Base-by-base conservation (phyloP, 2,329 filamentous ascomycete species). In the Talaromyces sp. region DNA sequence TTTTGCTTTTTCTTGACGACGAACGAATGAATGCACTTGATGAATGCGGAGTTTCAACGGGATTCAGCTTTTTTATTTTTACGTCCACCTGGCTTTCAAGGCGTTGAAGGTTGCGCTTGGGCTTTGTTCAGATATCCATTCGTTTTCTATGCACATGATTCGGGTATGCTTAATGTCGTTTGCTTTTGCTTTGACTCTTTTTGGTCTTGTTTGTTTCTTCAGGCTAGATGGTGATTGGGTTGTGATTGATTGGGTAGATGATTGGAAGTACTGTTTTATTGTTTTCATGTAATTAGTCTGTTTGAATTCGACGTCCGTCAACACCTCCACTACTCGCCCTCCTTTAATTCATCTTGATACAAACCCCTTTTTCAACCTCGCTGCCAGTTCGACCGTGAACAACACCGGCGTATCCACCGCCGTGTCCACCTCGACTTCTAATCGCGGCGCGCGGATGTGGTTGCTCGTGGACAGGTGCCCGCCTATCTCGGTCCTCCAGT, bases 401-500 rank as follows among this genome's bases (percentile, higher is more conserved):
- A 93, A 70, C 3, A 93, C 86, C 59, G 86, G 84, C 65, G 80
- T 83, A 2, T 22, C 19, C 11, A 19, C 25, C 13, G n/a, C 44
- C 11, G 17, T 47, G 33, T 81, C 83, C 27, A 87, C 87, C 70
- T 83, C 76, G 39, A 93, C 78, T 65, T 85, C 81, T 25, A 92
- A 83, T 61, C 70, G 71, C 4, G 85, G 81, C 56, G 82, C 80
- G 4, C 83, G 84, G 28, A 93, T 84, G 69, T 92, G 88, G 74
- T 95, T 95, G 74, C 90, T 95, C 61, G 91, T 93, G 72, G 90
- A 93, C 62, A 93, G 71, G 66, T 84, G 82, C 0, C 86, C 88
- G 8, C 90, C 89, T 71, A 95, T 89, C 69, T 84, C 81, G 0
- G 90, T 96, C 66, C 84, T 77, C 92, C 93, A 96, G 63, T 91